Evolutionary conservation across 179 eudicot genomes (phyloP), one percentile per base, ranked within the genome.

Genomic region (Silene coronaria): DNA sequence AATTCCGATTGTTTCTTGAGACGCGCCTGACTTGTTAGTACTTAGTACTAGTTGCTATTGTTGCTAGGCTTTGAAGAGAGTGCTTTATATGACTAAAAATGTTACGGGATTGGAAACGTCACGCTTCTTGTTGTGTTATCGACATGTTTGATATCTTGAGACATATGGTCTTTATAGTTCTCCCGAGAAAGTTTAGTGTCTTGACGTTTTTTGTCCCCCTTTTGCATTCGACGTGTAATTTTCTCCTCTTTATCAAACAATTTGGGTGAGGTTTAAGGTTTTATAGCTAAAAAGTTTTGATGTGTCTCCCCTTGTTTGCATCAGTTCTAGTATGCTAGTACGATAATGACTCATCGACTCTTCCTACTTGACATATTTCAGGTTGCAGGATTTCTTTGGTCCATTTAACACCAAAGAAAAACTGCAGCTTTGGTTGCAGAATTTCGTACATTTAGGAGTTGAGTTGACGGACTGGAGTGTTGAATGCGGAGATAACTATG

Each of bases 301-400:
- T 30, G 34, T 30, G 34, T 30, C 4, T 2, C 34, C 34, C 3
- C 34, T 30, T 30, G 34, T 30, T 30, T 30, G 34, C 5, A 30
- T 30, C 4, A 13, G 53, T 10, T 13, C 7, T 46, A 63, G 23
- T 23, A 22, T 30, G 28, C 7, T 46, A 63, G 23, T 23, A 22
- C 23, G 28, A 10, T 1, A 57, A 66, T 82, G n/a, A 32, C 46
- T 65, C 21, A 11, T 57, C 2, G 70, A 73, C 60, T 14, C 69
- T 24, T 10, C 36, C 21, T 68, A 5, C 42, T 51, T 46, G 71
- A 45, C 38, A 22, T 42, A 1, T 74, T 70, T 77, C 81, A 88
- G 90, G 87, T 77, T 79, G 84, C 71, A 46, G 75, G 71, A 69
- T 83, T 75, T 80, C 81, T 80, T 75, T 77, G 73, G 76, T 82